Base-by-base conservation (phyloP, 78 protist species). In the Anaeramoeba flamelloides region DNA sequence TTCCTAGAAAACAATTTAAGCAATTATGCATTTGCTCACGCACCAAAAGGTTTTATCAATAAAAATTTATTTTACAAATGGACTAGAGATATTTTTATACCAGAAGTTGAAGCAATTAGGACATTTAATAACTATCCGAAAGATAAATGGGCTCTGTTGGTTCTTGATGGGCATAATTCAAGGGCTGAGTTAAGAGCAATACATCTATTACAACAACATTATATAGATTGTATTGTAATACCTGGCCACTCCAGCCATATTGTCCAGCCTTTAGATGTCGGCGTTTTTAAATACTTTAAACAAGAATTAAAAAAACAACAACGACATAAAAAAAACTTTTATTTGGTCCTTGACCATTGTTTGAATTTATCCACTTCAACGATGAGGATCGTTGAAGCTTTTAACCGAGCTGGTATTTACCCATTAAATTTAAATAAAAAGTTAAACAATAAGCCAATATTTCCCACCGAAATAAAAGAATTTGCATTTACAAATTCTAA, bases 81-180 rank as follows among this genome's bases (percentile, higher is more conserved):
- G 69, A 17, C 69, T 8, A 53, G 8, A 8, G 69, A 53, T 26
- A 53, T 53, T 53, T 53, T 53, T 17, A 53, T 53, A 53, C 69
- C 69, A 26, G 8, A 53, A 26, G 69, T 53, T 53, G 34, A 53
- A 17, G n/a, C n/a, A n/a, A n/a, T n/a, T n/a, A n/a, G n/a, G n/a
- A n/a, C n/a, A n/a, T 17, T 53, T 17, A 53, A 53, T 53, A 53
- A 53, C 8, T 26, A 53, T 26, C 8, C 69, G 17, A 53, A 53
- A 53, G 69, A 53, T 26, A 17, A 53, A 17, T 26, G 17, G 69
- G 17, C 69, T 26, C 17, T 53, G 69, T 17, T 53, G 8, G 17
- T 53, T 53, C 69, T 53, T 53, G 69, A 53, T 53, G 69, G 69
- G 34, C 69, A 53, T 17, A 53, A 53, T 53, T 53, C 69, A 53